Evolutionary conservation across 2,329 filamentous ascomycete genomes (phyloP).

Genomic region (Ophiostoma novo-ulmi): DNA sequence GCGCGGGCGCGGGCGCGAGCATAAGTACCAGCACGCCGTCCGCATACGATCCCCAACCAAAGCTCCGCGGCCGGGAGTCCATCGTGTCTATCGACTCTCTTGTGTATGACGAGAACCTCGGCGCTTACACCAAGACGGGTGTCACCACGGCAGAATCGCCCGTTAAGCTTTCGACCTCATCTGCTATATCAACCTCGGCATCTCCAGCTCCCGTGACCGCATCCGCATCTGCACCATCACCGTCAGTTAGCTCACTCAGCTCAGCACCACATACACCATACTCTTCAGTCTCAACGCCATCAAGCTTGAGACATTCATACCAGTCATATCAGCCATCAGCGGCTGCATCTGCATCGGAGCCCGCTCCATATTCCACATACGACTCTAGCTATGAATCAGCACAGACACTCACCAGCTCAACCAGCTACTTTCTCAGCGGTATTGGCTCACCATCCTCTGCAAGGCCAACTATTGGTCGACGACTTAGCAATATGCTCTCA

Average conservation of each 20-base stretch:
- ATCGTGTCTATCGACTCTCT: slow-evolving; percentile 39
- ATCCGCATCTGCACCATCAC: background rate
- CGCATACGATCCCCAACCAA: slow-evolving; percentile 9
- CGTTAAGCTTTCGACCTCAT: background rate
- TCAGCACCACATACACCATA: background rate
- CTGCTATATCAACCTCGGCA: background rate
- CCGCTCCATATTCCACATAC: slow-evolving; percentile 19
- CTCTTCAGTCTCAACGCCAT: background rate
- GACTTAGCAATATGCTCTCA: slow-evolving; percentile 20
- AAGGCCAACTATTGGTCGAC: slow-evolving; percentile 9
- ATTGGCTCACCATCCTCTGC: background rate
- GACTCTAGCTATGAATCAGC: slow-evolving; percentile 18
- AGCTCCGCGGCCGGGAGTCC: slow-evolving; percentile 36
- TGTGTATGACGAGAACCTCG: slow-evolving; percentile 16
- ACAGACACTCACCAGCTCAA: slow-evolving; percentile 10
- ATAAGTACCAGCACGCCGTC: background rate
- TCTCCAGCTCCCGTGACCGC: background rate
- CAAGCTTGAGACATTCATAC: slow-evolving; percentile 13
- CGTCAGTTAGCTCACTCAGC: background rate
- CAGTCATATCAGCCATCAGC: background rate
- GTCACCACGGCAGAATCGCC: slow-evolving; percentile 7
- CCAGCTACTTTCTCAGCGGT: background rate
- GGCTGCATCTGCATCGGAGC: background rate
- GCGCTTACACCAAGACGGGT: slow-evolving; percentile 17
- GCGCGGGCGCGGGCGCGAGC: background rate